Base-by-base conservation (phyloP, 2,329 filamentous ascomycete species). In the Chlorencoelia australis region DNA sequence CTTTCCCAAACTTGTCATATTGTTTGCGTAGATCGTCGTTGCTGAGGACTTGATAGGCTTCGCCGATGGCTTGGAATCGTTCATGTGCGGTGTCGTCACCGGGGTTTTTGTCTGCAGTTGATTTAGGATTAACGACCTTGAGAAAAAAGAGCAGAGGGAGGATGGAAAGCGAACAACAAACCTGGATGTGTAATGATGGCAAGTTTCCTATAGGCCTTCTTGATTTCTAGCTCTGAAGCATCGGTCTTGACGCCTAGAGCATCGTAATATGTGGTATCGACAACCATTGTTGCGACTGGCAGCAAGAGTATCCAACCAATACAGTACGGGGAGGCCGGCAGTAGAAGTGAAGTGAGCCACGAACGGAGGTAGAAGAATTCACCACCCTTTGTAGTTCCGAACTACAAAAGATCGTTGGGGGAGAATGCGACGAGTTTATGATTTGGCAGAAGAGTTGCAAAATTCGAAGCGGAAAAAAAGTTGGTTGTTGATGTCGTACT, bases 1-100 rank as follows among this genome's bases (percentile, higher is more conserved):
- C 91, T 64, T 96, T 96, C 59, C 91, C 91, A 68, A 79, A 89
- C 63, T 94, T 94, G 64, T 98, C 91, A 67, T 98, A 98, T 55
- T 85, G 80, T 54, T 82, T 84, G 53, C 91, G 81, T 45, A 96
- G 72, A 41, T 94, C 82, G 48, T 79, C 70, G 58, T 95, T 82
- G 55, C 83, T 91, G 45, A 98, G 77, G 33, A 98, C 83, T 63
- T 80, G 75, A 57, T 80, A 80, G 30, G 76, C 76, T 56, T 80
- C 75, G 52, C 75, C 75, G 54, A 93, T 88, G 41, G 75, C 78
- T 66, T 98, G 91, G 64, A 98, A 98, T 61, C 88, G 89, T 56
- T 79, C 83, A 64, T 94, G 85, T 24, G 91, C 91, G 16, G 82
- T 86, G 48, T 91, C 88, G 59, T 98, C 91, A 55, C 88, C 85